Base-by-base conservation (phyloP, 1,284 basidiomycete species). In the Cryptococcus jaspeensis region DNA sequence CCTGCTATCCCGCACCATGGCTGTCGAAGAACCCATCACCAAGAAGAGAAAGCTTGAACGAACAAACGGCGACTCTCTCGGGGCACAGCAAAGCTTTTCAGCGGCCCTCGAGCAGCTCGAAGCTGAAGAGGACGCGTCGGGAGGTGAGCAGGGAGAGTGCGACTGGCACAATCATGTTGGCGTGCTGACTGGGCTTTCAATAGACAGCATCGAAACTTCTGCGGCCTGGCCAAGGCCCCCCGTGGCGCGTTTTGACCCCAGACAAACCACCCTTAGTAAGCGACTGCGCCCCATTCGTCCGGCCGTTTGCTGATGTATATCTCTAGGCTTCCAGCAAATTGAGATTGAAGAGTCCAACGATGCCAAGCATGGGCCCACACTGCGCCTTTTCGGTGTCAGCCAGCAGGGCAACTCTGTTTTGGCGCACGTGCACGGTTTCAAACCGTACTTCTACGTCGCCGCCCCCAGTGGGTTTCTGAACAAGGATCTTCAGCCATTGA, bases 381-480 rank as follows among this genome's bases (percentile, higher is more conserved):
- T 96, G 36, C 82, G 90, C 40, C 85, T 96, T 78, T 97, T 87
- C 74, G 93, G 93, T 45, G 89, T 96, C 5, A 96, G 91, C 0
- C 64, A 92, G 86, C 81, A 80, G 2, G 94, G 93, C 0, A 84
- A 96, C 72, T 96, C 92, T 53, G 89, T 97, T 2, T 81, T 96
- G 15, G 87, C 86, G 0, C 84, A 88, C 62, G 82, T 96, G 43
- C 86, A 83, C 5, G 86, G 86, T 25, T 96, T 95, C 71, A 75
- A 86, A 50, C 93, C 94, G 0, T 97, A 97, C 74, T 94, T 97
- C 73, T 97, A 91, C 69, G 79, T 97, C 39, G 81, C 90, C 2
- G 48, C 48, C n/a, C 94, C 93, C 23, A 84, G 88, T 36, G 92
- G 91, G 0, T 92, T 95, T 63, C 78, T 82, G 23, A 79, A 83